Evolutionary conservation across 2,329 filamentous ascomycete species (phyloP), one percentile per base, ranked within the genome.

Genomic region (Talaromyces sp.): DNA sequence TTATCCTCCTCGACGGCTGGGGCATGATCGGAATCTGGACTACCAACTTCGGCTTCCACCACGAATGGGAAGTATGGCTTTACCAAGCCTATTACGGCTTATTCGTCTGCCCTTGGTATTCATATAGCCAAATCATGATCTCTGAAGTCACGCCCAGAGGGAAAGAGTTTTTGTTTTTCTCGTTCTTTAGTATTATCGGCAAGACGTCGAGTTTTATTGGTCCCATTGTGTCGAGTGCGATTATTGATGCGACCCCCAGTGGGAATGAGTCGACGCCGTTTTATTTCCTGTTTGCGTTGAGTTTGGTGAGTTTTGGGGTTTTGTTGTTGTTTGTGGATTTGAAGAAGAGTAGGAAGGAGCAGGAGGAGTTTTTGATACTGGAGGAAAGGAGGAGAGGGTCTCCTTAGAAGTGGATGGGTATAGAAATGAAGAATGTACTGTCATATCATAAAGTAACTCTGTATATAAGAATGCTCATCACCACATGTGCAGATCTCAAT

Each of bases 91-190:
- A 84, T 62, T 88, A 87, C 64, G 85, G 86, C 0, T 74, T 89
- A 1, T 80, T 87, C 48, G 82, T 88, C 6, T 87, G 85, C 62
- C 85, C 85, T 0, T 88, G 85, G 85, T 88, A 88, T 69, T 84
- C 82, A 50, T 89, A 89, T 70, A 83, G 80, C 0, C 85, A 88
- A 67, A 88, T 85, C 64, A 85, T 89, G 80, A 89, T 89, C 63
- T 84, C 81, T 2, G 86, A 87, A 63, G 84, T 89, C 2, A 87
- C 85, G 0, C 86, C 86, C 0, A 77, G 83, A 5, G 85, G 85
- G 37, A 84, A 87, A 65, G 86, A 88, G 63, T 88, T 87, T 64
- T 73, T 89, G 10, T 89, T 89, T 76, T 89, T 89, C 77, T 82
- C 79, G 48, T 70, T 89, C 1, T 88, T 88, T 71, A 84, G 81